Percentiles rank a stretch among this genome's conserved stretches.
phyloP scores from a whole-genome alignment of 2,329 filamentous ascomycete species.

The Lasiodiplodia hormozganensis region DNA sequence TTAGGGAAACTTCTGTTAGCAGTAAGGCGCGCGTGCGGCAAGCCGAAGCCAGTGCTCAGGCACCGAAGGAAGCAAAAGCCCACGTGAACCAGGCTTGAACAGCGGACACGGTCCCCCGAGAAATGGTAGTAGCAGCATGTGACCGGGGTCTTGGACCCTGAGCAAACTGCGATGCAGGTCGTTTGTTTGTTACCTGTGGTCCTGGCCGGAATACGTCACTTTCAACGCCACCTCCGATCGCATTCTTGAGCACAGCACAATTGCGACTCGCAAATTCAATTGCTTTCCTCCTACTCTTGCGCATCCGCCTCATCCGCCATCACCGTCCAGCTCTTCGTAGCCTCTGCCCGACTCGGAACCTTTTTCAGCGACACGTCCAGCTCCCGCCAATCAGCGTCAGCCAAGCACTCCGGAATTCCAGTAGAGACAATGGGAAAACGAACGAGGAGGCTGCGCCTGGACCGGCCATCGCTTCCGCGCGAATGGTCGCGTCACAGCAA shows the following conservation, averaged over 20 bases:
- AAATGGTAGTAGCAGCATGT: no score
- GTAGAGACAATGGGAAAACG: background rate
- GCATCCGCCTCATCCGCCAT: background rate
- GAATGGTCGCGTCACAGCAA: slow-evolving; percentile 2
- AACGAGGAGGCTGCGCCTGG: background rate
- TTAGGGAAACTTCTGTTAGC: background rate
- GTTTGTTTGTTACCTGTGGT: slow-evolving; percentile 10
- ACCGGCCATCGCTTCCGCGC: background rate
- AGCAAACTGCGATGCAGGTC: background rate
- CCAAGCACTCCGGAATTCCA: background rate
- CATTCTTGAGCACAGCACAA: no score
- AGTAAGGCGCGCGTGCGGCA: background rate
- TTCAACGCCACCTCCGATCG: background rate
- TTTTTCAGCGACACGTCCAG: background rate
- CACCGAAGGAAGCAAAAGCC: background rate
- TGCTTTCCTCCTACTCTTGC: background rate
- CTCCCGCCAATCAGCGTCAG: background rate
- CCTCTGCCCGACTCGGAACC: background rate
- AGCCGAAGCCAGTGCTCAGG: background rate
- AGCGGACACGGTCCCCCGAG: no score
- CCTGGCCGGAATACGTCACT: background rate
- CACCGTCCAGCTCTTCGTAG: background rate
- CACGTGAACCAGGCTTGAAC: no score
- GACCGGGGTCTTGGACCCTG: background rate
- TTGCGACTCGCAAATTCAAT: background rate